phyloP scores from a whole-genome alignment of 202 grass and related monocot species.

The Digitaria exilis region DNA sequence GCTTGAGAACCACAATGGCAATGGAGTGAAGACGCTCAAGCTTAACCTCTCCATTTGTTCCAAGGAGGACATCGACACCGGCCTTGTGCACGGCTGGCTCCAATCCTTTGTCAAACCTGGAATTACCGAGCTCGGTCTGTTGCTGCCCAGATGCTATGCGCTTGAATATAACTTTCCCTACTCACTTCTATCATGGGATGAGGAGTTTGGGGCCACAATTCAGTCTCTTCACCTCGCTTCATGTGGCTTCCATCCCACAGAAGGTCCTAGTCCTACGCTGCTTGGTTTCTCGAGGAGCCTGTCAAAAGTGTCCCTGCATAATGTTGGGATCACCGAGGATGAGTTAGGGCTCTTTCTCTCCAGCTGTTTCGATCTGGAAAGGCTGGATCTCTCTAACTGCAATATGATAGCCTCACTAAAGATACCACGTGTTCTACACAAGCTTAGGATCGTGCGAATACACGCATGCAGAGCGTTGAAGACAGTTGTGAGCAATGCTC shows the following conservation, averaged over 20 bases:
- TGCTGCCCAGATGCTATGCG: not conserved
- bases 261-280: no score
- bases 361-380: not conserved
- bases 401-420: not conserved
- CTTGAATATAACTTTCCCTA: not conserved
- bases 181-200: not conserved
- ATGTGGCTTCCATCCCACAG: slow-evolving; percentile 7
- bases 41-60: not conserved
- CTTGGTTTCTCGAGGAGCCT: not conserved
- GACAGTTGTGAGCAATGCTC: not conserved
- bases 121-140: not conserved
- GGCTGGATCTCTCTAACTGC: not conserved
- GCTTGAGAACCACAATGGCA: not conserved
- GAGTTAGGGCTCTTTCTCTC: not conserved
- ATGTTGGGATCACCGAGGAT: not conserved
- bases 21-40: not conserved
- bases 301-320: no score
- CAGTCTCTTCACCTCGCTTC: not conserved
- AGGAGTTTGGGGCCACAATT: not conserved
- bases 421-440: not conserved
- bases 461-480: not conserved
- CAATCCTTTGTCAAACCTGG: not conserved
- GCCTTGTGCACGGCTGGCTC: not conserved
- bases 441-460: not conserved
- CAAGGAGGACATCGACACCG: not conserved